Conservation (phyloP, 2,329 filamentous ascomycete genomes). For the Blastomyces emzantsi region DNA sequence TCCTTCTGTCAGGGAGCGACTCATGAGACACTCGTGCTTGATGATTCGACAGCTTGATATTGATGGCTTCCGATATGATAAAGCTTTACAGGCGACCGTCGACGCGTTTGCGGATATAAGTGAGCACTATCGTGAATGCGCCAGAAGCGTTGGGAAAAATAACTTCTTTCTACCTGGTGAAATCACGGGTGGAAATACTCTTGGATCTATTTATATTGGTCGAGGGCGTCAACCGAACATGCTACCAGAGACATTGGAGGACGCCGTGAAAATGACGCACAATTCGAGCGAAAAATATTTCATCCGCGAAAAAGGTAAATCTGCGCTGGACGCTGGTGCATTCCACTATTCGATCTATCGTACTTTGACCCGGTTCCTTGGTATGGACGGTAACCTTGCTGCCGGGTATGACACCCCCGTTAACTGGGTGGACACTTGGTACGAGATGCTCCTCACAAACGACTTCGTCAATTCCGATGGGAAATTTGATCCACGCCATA, state of each 20-base stretch:
- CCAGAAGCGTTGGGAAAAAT: slow-evolving; percentile 47
- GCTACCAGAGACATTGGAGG: slow-evolving; percentile 39
- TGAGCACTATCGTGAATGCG: slow-evolving; percentile 49
- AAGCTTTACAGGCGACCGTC: slow-evolving; percentile 55
- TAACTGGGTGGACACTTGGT: slow-evolving; percentile 50
- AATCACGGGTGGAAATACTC: slow-evolving; percentile 53
- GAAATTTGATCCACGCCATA: slow-evolving; percentile 54
- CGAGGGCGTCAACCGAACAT: slow-evolving; percentile 51
- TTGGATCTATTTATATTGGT: slow-evolving; percentile 54
- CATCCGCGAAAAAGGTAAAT: slow-evolving; percentile 44
- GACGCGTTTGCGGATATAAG: slow-evolving; percentile 54
- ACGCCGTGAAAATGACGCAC: slow-evolving; percentile 43
- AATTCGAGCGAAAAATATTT: slow-evolving; percentile 38
- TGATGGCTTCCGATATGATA: slow-evolving; percentile 59
- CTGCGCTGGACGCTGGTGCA: slow-evolving; percentile 50
- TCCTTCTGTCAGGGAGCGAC: slow-evolving; percentile 47
- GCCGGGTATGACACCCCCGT: slow-evolving; percentile 46
- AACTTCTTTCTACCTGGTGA: slow-evolving; percentile 59
- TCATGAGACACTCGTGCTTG: slow-evolving; percentile 56
- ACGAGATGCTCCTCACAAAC: slow-evolving; percentile 49
- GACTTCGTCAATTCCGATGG: slow-evolving; percentile 53
- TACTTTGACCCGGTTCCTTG: slow-evolving; percentile 52
- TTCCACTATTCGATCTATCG: slow-evolving; percentile 59
- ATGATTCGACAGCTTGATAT: slow-evolving; percentile 55
- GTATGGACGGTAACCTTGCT: slow-evolving; percentile 49